Evolutionary conservation across 2,329 filamentous ascomycete genomes (phyloP), one percentile per base, ranked within the genome.

Genomic region (Ilyonectria destructans): DNA sequence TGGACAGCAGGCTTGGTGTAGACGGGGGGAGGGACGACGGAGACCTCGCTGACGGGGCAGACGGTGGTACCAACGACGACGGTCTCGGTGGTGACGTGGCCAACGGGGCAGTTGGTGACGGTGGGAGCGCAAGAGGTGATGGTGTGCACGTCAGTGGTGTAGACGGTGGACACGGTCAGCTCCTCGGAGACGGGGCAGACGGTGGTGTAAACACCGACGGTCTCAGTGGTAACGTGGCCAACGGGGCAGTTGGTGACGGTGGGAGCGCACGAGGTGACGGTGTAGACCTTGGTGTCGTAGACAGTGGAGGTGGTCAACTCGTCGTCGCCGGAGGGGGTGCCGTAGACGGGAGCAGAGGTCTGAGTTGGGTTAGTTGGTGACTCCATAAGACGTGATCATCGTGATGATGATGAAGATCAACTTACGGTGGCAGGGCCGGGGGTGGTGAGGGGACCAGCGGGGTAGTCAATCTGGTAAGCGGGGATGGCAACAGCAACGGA

Each of bases 1-100:
- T 57, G 7, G 8, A 49, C 43, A 10, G 46, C 43, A 10, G 52
- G 51, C 60, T 63, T 63, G 43, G 60, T 63, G 46, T 46, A 21
- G 46, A 61, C 58, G 43, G 33, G 13, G 43, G 49, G 29, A 10
- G 52, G 31, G 5, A 15, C 56, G 4, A 15, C 6, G 17, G 26
- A 51, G 26, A 33, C 56, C 35, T 68, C 49, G 43, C 65, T 70
- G 82, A 85, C 63, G 56, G 67, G 62, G 62, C 58, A 55, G 31
- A 69, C 55, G 51, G 68, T 65, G 49, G 67, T 52, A 4, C 45
- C 49, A 10, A 60, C 46, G n/a, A 45, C 58, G 6, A 60, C 13
- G 6, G 43, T 59, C 23, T 55, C 58, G 13, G 51, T 60, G 17
- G 58, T 65, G 12, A 54, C 43, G 17, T 54, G 21, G 9, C 45